These are phyloP conservation scores for Amaranthus hypochondriacus DNA, from an alignment of 148 eudicot genomes.

Conservation along the genomic window DNA sequence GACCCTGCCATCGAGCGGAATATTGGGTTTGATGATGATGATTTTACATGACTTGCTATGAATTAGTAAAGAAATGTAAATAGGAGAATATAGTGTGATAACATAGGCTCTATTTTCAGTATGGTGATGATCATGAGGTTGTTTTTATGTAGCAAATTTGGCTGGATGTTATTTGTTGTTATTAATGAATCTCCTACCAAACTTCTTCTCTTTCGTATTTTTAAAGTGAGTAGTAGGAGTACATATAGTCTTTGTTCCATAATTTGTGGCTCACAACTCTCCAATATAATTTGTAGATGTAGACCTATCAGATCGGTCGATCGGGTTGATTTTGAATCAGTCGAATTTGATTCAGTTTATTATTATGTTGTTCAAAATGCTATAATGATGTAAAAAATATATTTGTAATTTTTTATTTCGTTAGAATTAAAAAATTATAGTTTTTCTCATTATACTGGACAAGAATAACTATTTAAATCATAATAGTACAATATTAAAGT, in stretches of 20 bases:
- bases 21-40: too few species aligned
- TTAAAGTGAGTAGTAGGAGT: background rate
- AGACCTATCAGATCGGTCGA: too few species aligned
- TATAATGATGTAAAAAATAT: too few species aligned
- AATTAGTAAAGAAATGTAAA: background rate
- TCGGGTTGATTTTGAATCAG: too few species aligned
- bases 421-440: too few species aligned
- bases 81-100: background rate
- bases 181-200: constrained; percentile 16
- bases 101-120: constrained; percentile 7
- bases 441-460: too few species aligned
- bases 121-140: background rate
- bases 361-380: too few species aligned
- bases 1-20: too few species aligned
- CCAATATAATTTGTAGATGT: background rate
- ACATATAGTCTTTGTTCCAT: constrained; percentile 7
- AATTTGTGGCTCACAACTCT: constrained; percentile 24
- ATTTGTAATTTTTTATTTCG: too few species aligned
- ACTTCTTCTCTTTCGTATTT: background rate
- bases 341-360: too few species aligned
- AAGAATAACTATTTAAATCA: too few species aligned
- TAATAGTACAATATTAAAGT: too few species aligned
- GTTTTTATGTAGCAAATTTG: constrained; percentile 28
- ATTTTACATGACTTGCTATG: background rate
- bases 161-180: constrained; percentile 17